Conservation (phyloP, 2,329 filamentous ascomycete species). For the Exophiala alcalophila region DNA sequence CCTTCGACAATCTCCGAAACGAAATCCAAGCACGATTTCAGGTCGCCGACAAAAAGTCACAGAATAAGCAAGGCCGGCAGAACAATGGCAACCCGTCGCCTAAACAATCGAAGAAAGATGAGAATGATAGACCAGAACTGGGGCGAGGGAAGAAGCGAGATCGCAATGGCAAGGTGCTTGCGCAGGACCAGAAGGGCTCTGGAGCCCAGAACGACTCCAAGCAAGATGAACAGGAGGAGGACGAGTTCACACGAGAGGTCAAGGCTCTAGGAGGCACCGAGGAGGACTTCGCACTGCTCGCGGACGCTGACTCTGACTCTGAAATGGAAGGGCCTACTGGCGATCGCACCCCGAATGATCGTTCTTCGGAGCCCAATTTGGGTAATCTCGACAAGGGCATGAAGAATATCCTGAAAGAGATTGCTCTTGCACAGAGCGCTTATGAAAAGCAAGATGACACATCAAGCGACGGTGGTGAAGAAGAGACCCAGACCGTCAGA, state of each 20-base stretch:
- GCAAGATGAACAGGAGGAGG: conserved; percentile 29
- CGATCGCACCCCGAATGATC: conserved; percentile 1
- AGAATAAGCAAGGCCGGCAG: conserved; percentile 36
- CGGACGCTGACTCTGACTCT: conserved; percentile 45
- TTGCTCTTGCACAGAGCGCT: conserved; percentile 46
- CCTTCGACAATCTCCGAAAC: conserved; percentile 22
- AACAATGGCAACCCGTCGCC: conserved; percentile 33
- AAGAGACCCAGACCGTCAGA: conserved; percentile 38
- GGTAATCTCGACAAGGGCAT: conserved; percentile 42
- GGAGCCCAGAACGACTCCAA: conserved; percentile 17
- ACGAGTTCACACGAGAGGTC: conserved; percentile 44
- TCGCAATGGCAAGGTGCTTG: conserved; percentile 46
- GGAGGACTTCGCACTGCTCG: conserved; percentile 48
- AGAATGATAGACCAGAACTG: conserved; percentile 6
- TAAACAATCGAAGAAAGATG: conserved; percentile 29
- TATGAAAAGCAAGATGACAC: conserved; percentile 32
- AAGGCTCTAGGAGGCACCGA: conserved; percentile 48
- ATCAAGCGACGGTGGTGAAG: conserved; percentile 41
- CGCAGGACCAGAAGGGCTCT: conserved; percentile 35
- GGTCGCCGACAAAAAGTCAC: conserved; percentile 42
- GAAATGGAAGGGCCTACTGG: conserved; percentile 40
- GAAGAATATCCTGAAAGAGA: conserved; percentile 33
- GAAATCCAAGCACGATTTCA: conserved; percentile 28
- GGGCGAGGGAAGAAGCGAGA: conserved; percentile 45
- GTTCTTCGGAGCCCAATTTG: conserved; percentile 27